Base-by-base conservation (phyloP, 2,329 filamentous ascomycete genomes). In the Trichocomaceae sp. region DNA sequence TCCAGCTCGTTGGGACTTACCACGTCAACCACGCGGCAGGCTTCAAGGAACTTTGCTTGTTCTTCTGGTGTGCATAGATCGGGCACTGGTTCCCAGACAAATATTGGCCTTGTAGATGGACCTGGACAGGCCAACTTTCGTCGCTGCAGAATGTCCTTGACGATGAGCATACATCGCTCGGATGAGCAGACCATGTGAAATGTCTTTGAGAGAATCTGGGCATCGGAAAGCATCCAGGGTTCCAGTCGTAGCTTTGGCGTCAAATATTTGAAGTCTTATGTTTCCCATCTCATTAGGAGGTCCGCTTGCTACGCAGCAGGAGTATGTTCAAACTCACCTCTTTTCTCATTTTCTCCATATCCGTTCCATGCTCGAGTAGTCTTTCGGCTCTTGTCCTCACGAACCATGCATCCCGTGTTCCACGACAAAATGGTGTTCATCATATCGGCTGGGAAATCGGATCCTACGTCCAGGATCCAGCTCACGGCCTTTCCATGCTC, bases 31-130 rank as follows among this genome's bases (percentile, higher is more conserved):
- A 74, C 66, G 52, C 71, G 71, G 37, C 81, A 71, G 5, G 83
- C 81, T 54, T 75, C 69, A 19, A 79, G 67, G 54, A 82, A 81
- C 19, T 75, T 78, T 0, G 75, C 66, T 19, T 81, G 68, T 58
- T 85, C 78, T 33, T 84, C 82, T 0, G 89, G 84, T 0, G 81
- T 85, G 69, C 91, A 96, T 1, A 89, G 79, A 70, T 96, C 90
- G 1, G 93, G 93, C 1, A 96, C 88, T 0, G 93, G 93, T 69
- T 99, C 93, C 92, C 92, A 99, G 51, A 97, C 83, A 68, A 96
- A 89, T 6, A 90, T 72, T 1, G 91, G 88, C 47, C 81, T 80
- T 1, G 75, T 64, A 61, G 76, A 77, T 4, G 61, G 57, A 0
- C 49, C 42, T 22, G 70, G 59, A 13, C 70, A 44, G 54, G 66